Conservation (phyloP, 805 yeast species). For the Scheffersomyces coipomensis region DNA sequence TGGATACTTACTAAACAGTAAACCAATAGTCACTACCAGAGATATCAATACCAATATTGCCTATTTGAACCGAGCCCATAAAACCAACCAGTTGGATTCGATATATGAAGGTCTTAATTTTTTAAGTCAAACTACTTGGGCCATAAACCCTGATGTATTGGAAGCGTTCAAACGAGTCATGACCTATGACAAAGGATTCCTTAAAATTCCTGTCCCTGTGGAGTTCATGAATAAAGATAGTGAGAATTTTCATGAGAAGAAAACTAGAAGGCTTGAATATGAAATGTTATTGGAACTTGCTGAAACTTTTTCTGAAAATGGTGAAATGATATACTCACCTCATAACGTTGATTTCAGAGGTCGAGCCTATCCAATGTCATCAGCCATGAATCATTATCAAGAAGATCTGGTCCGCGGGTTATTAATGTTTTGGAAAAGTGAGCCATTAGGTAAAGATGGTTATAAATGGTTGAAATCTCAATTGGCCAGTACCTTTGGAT, state of each 20-base stretch:
- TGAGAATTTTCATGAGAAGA: constrained; percentile 10
- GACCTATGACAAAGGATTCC: constrained; percentile 16
- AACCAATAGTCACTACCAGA: constrained; percentile 20
- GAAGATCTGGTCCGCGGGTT: constrained; percentile 33
- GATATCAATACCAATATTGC: constrained; percentile 13
- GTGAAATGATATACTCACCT: constrained; percentile 36
- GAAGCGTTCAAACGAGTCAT: constrained; percentile 19
- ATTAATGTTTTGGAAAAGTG: constrained; percentile 36
- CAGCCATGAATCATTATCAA: constrained; percentile 31
- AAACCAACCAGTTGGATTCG: constrained; percentile 30
- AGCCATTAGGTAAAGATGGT: constrained; percentile 34
- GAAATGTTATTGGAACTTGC: constrained; percentile 19
- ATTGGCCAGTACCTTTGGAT: constrained; percentile 31
- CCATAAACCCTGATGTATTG: constrained; percentile 27
- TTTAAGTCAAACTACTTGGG: constrained; percentile 34
- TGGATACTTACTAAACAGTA: constrained; percentile 28
- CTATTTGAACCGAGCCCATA: constrained; percentile 23
- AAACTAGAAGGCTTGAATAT: constrained; percentile 17
- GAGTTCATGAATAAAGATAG: not conserved
- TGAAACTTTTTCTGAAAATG: constrained; percentile 24
- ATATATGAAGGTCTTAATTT: constrained; percentile 25
- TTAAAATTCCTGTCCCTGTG: constrained; percentile 22
- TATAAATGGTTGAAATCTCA: constrained; percentile 39
- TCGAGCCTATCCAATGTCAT: constrained; percentile 38
- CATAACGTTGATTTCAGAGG: constrained; percentile 42